Evolutionary conservation across 1,139 yeast species (phyloP), one percentile per base, ranked within the genome.

Genomic region (Casaregolazyma suthepensis): DNA sequence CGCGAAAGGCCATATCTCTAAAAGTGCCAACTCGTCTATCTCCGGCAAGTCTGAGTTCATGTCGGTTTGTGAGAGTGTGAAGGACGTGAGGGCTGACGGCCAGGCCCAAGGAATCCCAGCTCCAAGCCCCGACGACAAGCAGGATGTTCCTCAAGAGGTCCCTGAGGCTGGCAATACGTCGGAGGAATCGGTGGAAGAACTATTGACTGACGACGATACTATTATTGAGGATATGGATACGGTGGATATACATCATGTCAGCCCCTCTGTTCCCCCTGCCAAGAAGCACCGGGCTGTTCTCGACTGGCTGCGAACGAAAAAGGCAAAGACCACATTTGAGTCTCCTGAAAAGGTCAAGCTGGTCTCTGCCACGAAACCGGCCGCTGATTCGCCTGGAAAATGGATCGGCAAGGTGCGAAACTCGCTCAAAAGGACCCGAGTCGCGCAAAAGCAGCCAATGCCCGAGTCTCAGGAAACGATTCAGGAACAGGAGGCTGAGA

Each of bases 11-110:
- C 40, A 35, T 13, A 6, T 35, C 9, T 35, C 40, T 2, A 35
- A 15, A 13, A 35, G 40, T 15, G 17, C 15, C 17, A 35, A 35
- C 13, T 35, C 40, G 15, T 35, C 40, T 13, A 35, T 35, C 13
- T 35, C 40, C 40, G 40, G 40, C 7, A 35, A 35, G 38, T 50
- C 50, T 19, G 46, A 54, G 19, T 56, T 61, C n/a, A 45, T 43
- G 20, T 52, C 59, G 10, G 22, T 46, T 19, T 47, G 38, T 19
- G 69, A 62, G 64, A 61, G 47, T 57, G 61, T 38, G 55, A 57
- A n/a, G 63, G 48, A n/a, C 54, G 51, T 13, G 22, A 18, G 45
- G 45, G 13, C 23, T 35, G 55, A 51, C 1, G 51, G 44, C 26
- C 26, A 51, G 17, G 51, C 54, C 10, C 43, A 52, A 26, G 22